phyloP scores from a whole-genome alignment of 192 early-diverging fungal species.

The Coemansia sp. region DNA sequence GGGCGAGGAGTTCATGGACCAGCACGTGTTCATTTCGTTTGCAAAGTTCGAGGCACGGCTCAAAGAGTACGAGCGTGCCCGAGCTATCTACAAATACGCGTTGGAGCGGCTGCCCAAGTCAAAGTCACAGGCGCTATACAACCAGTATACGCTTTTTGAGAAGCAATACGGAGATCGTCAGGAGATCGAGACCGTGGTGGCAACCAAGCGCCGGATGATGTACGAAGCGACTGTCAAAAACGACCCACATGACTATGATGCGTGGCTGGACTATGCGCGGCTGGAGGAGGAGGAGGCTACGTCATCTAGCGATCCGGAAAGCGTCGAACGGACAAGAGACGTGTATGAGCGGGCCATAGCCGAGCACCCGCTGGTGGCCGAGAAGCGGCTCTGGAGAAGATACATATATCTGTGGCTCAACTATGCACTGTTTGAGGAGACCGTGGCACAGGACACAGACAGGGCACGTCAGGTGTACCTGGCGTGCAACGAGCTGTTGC shows the following conservation, averaged over 20 bases:
- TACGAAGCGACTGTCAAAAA: slow-evolving; percentile 76
- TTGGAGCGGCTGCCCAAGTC: slow-evolving; percentile 83
- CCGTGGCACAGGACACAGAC: slow-evolving; percentile 74
- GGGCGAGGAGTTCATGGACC: slow-evolving; percentile 89
- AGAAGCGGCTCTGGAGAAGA: slow-evolving; percentile 93
- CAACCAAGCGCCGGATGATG: slow-evolving; percentile 81
- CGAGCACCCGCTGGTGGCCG: slow-evolving; percentile 76
- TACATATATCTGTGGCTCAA: slow-evolving; percentile 99
- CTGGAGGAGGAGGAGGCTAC: slow-evolving; percentile 73
- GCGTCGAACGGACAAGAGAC: slow-evolving; percentile 79
- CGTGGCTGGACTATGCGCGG: slow-evolving; percentile 96
- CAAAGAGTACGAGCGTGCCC: slow-evolving; percentile 89
- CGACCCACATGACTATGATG: slow-evolving; percentile 91
- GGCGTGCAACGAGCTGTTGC: slow-evolving; percentile 79
- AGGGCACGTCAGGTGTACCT: slow-evolving; percentile 82
- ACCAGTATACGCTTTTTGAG: slow-evolving; percentile 94
- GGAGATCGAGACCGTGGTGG: slow-evolving; percentile 89
- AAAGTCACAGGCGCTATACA: slow-evolving; percentile 83
- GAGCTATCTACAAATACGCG: slow-evolving; percentile 95
- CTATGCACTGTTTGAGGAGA: slow-evolving; percentile 96
- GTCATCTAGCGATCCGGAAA: slow-evolving; percentile 1
- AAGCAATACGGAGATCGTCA: slow-evolving; percentile 90
- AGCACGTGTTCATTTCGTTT: slow-evolving; percentile 93
- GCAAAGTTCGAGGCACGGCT: slow-evolving; percentile 91
- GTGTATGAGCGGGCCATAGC: slow-evolving; percentile 95